Evolutionary conservation across 2,329 filamentous ascomycete species (phyloP).

Genomic region (Clonostachys rhizophaga): DNA sequence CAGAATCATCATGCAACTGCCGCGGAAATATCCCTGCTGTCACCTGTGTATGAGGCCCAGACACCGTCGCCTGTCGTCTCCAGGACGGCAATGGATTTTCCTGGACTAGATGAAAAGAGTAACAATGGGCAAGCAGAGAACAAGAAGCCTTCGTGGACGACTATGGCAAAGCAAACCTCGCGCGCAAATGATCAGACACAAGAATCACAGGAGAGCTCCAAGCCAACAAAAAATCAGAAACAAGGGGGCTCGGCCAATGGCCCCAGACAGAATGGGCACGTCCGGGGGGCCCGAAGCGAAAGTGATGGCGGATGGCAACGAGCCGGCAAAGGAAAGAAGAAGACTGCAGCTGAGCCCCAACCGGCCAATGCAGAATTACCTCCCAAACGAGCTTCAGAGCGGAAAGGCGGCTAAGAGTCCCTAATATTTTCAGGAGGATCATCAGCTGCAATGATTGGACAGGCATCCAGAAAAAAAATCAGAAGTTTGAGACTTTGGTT

Average conservation of each 20-base stretch:
- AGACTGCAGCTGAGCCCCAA: slow-evolving; percentile 28
- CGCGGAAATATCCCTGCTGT: slow-evolving; percentile 49
- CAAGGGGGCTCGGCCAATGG: slow-evolving; percentile 22
- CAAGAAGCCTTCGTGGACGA: not conserved
- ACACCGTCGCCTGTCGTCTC: slow-evolving; percentile 63
- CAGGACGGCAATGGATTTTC: slow-evolving; percentile 25
- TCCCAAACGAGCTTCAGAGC: slow-evolving; percentile 55
- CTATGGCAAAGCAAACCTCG: too few species aligned
- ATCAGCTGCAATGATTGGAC: too few species aligned
- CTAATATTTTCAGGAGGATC: not conserved
- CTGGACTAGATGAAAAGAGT: not conserved
- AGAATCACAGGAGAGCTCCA: slow-evolving; percentile 17
- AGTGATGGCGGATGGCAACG: slow-evolving; percentile 55
- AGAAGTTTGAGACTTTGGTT: too few species aligned
- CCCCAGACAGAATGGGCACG: slow-evolving; percentile 46
- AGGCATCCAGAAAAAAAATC: too few species aligned
- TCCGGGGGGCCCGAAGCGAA: slow-evolving; percentile 49
- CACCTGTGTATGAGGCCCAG: slow-evolving; percentile 70
- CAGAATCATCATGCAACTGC: slow-evolving; percentile 17
- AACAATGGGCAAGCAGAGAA: not conserved
- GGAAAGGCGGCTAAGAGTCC: slow-evolving; percentile 54
- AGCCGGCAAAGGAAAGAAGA: slow-evolving; percentile 44
- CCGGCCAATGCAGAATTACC: slow-evolving; percentile 41
- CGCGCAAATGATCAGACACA: slow-evolving; percentile 1
- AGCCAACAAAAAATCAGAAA: slow-evolving; percentile 4